Evolutionary conservation across 768 basidiomycete species (phyloP).

Genomic region (Asterophora lycoperdoides): DNA sequence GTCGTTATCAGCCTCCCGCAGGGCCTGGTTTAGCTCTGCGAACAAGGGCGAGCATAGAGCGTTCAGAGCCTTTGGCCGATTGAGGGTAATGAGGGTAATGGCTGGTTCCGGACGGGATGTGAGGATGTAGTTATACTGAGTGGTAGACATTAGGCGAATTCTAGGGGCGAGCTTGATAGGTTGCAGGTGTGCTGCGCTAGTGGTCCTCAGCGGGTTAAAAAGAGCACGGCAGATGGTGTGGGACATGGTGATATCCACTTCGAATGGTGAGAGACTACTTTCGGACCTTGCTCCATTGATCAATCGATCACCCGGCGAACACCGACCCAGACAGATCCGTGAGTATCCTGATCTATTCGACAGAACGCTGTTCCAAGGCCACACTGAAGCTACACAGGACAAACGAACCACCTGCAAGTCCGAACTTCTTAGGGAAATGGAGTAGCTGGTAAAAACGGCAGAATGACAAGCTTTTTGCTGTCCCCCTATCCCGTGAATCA

Average conservation of each 20-base stretch:
- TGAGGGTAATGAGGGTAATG: conserved; percentile 79
- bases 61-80: conserved; percentile 87
- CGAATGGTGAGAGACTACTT: background rate
- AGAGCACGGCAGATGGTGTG: conserved; percentile 18
- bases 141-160: conserved; percentile 47
- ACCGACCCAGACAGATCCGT: conserved; percentile 8
- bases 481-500: conserved; percentile 49
- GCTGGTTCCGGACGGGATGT: conserved; percentile 62
- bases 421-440: conserved; percentile 18
- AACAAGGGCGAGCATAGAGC: conserved; percentile 82
- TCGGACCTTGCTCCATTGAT: background rate
- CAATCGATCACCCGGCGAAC: conserved; percentile 9
- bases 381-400: too few relatives aligned
- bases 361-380: too few relatives aligned
- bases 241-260: conserved; percentile 20
- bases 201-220: conserved; percentile 15
- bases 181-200: conserved; percentile 8
- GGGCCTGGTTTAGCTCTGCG: conserved; percentile 73
- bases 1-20: conserved; percentile 69
- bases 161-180: conserved; percentile 7
- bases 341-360: too few relatives aligned
- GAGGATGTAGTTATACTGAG: conserved; percentile 61
- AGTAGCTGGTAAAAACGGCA: conserved; percentile 42
- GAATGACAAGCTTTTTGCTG: conserved; percentile 47
- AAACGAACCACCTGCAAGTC: conserved; percentile 3